A percentile compares a stretch with the other conserved stretches of the same genome.
phyloP scores from a whole-genome alignment of 2,329 filamentous ascomycete species.

The Leptographium radiaticola region DNA sequence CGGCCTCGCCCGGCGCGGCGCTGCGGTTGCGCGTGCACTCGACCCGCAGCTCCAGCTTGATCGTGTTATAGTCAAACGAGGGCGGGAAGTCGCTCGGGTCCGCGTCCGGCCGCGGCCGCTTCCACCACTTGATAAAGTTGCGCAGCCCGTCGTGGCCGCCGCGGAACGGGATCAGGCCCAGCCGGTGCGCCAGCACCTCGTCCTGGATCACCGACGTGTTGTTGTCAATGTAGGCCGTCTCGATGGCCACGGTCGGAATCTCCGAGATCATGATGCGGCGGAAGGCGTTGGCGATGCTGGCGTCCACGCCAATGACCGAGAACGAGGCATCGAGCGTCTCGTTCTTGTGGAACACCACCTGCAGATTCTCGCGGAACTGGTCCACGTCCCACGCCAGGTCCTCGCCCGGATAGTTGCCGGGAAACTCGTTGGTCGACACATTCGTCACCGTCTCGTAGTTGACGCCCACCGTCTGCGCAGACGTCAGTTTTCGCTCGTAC shows the following conservation, averaged over 20 bases:
- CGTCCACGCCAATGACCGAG: constrained; percentile 83
- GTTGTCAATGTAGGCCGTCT: constrained; percentile 84
- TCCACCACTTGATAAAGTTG: constrained; percentile 70
- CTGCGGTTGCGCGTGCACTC: constrained; percentile 69
- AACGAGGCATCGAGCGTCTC: constrained; percentile 67
- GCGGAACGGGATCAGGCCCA: constrained; percentile 82
- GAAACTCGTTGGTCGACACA: constrained; percentile 82
- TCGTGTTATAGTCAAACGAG: constrained; percentile 72
- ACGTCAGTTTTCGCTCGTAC: background rate
- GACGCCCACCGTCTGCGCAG: constrained; percentile 62
- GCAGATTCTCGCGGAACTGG: constrained; percentile 26
- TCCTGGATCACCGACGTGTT: constrained; percentile 98
- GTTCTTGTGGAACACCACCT: constrained; percentile 72
- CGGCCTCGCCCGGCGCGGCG: constrained; percentile 58
- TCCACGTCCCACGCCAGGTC: constrained; percentile 41
- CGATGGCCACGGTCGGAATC: constrained; percentile 86
- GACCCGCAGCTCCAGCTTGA: constrained; percentile 63
- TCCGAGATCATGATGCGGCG: constrained; percentile 91
- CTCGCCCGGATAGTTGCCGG: constrained; percentile 80
- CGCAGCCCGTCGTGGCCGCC: constrained; percentile 63
- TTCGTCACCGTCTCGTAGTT: constrained; percentile 84
- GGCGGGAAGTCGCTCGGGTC: constrained; percentile 32
- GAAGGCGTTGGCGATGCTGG: constrained; percentile 91
- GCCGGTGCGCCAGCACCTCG: constrained; percentile 80
- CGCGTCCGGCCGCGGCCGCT: constrained; percentile 52